Conservation (phyloP, 768 basidiomycete species). For the Amanita rimosa region DNA sequence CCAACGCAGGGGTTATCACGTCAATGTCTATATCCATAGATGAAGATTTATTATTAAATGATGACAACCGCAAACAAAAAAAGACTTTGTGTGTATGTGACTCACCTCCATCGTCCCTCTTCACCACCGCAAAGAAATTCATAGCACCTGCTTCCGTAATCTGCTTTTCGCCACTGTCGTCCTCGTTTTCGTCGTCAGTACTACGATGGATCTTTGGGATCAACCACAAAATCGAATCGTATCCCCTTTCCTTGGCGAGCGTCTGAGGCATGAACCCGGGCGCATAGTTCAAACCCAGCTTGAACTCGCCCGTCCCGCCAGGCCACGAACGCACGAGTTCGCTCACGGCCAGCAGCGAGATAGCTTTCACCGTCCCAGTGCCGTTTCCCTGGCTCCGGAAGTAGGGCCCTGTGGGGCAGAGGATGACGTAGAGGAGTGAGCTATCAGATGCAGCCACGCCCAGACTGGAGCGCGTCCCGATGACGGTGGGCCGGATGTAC, state of each 20-base stretch:
- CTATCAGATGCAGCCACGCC: slow-evolving; percentile 62
- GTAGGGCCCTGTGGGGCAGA: slow-evolving; percentile 66
- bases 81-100: too few relatives aligned
- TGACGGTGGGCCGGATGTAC: slow-evolving; percentile 79
- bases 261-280: slow-evolving; percentile 53
- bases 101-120: slow-evolving; percentile 36
- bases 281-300: slow-evolving; percentile 60
- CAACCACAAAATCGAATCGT: slow-evolving; percentile 74
- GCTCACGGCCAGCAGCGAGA: slow-evolving; percentile 29
- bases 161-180: not conserved
- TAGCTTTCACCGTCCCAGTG: slow-evolving; percentile 26
- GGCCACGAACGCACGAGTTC: slow-evolving; percentile 37
- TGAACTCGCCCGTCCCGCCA: slow-evolving; percentile 69
- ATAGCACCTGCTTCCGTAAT: slow-evolving; percentile 62
- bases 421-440: slow-evolving; percentile 67
- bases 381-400: slow-evolving; percentile 43
- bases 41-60: too few relatives aligned
- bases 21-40: slow-evolving; percentile 46
- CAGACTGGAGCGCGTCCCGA: slow-evolving; percentile 39
- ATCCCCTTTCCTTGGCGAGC: slow-evolving; percentile 55
- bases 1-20: slow-evolving; percentile 73
- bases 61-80: too few relatives aligned
- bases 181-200: too few relatives aligned
- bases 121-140: slow-evolving; percentile 69
- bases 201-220: slow-evolving; percentile 14